phyloP scores from a whole-genome alignment of 768 basidiomycete genomes.

The Serendipita indica region DNA sequence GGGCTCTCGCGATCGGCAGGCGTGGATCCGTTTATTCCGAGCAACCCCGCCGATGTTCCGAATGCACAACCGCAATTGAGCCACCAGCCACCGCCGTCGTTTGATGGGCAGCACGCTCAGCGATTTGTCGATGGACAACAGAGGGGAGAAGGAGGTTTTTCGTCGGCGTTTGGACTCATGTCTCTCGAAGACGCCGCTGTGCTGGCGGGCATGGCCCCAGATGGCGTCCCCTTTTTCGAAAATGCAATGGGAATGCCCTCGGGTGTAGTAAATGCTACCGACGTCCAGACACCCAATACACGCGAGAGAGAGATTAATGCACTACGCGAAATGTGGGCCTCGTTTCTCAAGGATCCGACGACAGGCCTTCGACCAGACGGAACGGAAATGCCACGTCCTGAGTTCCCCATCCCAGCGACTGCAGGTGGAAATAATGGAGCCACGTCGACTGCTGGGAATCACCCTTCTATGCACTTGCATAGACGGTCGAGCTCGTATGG shows the following conservation, averaged over 20 bases:
- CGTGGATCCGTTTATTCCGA: not conserved
- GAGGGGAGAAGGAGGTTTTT: slow-evolving; percentile 31
- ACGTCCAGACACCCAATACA: slow-evolving; percentile 13
- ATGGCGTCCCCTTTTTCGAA: slow-evolving; percentile 11
- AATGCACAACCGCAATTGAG: not conserved
- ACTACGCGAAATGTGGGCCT: slow-evolving; percentile 57
- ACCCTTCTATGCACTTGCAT: not conserved
- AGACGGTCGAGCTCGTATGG: not conserved
- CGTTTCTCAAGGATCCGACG: slow-evolving; percentile 56
- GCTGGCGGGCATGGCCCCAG: slow-evolving; percentile 27
- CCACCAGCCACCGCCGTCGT: not conserved
- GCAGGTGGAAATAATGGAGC: not conserved
- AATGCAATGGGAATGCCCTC: not conserved
- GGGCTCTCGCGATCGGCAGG: not conserved
- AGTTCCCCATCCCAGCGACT: not conserved
- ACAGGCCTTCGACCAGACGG: slow-evolving; percentile 18
- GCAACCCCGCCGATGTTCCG: not conserved
- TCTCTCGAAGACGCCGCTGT: slow-evolving; percentile 59
- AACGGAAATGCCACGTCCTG: not conserved
- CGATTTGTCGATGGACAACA: slow-evolving; percentile 9
- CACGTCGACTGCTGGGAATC: not conserved
- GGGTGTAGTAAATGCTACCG: slow-evolving; percentile 15
- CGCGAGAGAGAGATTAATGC: slow-evolving; percentile 33
- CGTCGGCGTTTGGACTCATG: slow-evolving; percentile 59
- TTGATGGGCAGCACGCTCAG: slow-evolving; percentile 8